A percentile compares a stretch with the other conserved stretches of the same genome.
These are phyloP conservation scores for Staphylotrichum tortipilum DNA, from an alignment of 495 filamentous ascomycete species.

Conservation along the genomic window DNA sequence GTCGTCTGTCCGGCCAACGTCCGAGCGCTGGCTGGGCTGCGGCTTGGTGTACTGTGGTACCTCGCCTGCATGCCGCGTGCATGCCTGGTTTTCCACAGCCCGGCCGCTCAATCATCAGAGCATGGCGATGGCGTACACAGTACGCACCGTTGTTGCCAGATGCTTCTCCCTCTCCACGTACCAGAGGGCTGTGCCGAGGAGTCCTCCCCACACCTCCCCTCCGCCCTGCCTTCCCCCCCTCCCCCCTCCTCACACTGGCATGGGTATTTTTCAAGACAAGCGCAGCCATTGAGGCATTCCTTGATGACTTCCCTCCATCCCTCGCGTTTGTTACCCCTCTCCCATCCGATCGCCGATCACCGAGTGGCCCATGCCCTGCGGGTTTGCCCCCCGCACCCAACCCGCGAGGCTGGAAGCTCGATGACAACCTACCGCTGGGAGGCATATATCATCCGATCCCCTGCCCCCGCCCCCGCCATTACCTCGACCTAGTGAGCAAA, in stretches of 20 bases:
- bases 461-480: background rate
- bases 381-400: background rate
- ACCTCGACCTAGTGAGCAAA: background rate
- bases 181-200: background rate
- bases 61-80: background rate
- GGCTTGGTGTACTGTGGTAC: background rate
- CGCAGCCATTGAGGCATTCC: background rate
- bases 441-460: background rate
- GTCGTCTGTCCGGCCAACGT: background rate
- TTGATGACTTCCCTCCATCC: background rate
- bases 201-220: too few relatives aligned
- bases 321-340: constrained; percentile 3
- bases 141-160: background rate
- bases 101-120: background rate
- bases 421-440: too few relatives aligned
- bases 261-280: background rate
- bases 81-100: background rate
- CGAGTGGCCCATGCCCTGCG: constrained; percentile 1
- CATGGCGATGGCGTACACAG: background rate
- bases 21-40: constrained; percentile 3
- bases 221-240: too few relatives aligned
- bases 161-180: background rate
- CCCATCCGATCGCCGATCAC: constrained; percentile 2
- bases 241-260: constrained; percentile 2
- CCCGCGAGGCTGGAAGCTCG: background rate